Evolutionary conservation across 805 yeast genomes (phyloP), one percentile per base, ranked within the genome.

Genomic region (Candida maltosa): DNA sequence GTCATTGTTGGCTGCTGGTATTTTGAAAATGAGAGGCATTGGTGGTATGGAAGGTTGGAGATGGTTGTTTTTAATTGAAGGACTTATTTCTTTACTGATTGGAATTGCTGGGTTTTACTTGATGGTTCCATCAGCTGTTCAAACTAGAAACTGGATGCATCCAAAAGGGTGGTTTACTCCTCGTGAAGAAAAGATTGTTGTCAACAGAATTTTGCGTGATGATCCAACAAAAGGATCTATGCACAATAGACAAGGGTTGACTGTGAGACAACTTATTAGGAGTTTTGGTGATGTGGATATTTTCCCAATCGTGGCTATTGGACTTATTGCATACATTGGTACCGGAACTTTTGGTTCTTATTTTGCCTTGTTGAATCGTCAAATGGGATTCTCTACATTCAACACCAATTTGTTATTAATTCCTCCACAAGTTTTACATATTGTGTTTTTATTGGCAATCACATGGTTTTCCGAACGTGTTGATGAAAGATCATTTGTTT

Each of bases 1-100:
- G 7, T 47, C 55, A 3, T 51, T 78, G 15, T 54, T 74, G 21
- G 80, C 56, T 0, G 74, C 65, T 41, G 87, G 78, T 3, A 54
- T 80, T 25, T 60, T 78, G 32, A 65, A 65, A 36, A 58, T 80
- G 54, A 59, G 74, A 19, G 78, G 76, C 12, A 38, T 47, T 2
- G 40, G 44, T n/a, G 69, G 75, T 3, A 56, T 61, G 50, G 56
- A 56, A 7, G 82, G 83, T 19, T 80, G 86, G 87, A 60, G 70
- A 26, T 80, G 80, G 77, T 57, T 80, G 19, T 80, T 80, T 45
- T 47, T 81, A n/a, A 62, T 81, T 33, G 83, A 79, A 48, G 86
- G 87, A 3, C 31, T 70, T 8, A 45, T 77, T 26, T 78, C 86
- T 3, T 52, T 77, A 4, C 16, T 47, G 2, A 61, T 81, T 42